Evolutionary conservation across 495 filamentous ascomycete genomes (phyloP).

Genomic region (Hypoxylon trugodes): DNA sequence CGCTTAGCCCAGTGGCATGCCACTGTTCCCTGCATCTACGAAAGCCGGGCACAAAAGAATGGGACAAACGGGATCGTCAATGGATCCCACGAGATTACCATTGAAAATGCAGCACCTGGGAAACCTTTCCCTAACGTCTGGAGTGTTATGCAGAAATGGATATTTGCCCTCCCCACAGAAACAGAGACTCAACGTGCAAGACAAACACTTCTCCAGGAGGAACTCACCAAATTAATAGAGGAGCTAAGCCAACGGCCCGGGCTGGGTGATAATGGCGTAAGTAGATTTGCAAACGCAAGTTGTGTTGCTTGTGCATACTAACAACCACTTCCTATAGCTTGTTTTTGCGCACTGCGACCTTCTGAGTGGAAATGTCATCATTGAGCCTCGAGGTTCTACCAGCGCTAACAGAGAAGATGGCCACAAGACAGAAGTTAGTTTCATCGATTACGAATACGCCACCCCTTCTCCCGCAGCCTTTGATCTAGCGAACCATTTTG

Average conservation of each 20-base stretch:
- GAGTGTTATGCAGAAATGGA: conserved; percentile 96
- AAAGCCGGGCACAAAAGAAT: conserved; percentile 42
- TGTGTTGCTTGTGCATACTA: conserved; percentile 20
- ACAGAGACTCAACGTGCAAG: conserved; percentile 72
- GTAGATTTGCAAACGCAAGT: conserved; percentile 40
- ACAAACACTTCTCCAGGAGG: conserved; percentile 72
- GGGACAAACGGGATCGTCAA: conserved; percentile 20
- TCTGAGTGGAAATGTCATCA: conserved; percentile 92
- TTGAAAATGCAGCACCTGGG: conserved; percentile 65
- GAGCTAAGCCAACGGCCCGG: conserved; percentile 78
- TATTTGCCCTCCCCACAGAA: conserved; percentile 78
- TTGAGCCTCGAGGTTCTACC: conserved; percentile 51
- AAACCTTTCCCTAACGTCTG: conserved; percentile 82
- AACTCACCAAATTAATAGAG: conserved; percentile 72
- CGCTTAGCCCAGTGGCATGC: conserved; percentile 94
- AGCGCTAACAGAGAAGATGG: conserved; percentile 31
- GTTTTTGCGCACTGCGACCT: conserved; percentile 97
- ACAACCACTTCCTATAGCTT: conserved; percentile 59
- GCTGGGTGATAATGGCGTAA: conserved; percentile 75
- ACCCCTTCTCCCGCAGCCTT: conserved; percentile 96
- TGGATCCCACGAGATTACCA: conserved; percentile 48
- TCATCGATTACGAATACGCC: conserved; percentile 99
- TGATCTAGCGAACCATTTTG: conserved; percentile 98
- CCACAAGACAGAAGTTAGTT: conserved; percentile 67
- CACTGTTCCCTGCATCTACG: conserved; percentile 67